Evolutionary conservation across 768 basidiomycete species (phyloP).

Genomic region (Boletus barrowsii): DNA sequence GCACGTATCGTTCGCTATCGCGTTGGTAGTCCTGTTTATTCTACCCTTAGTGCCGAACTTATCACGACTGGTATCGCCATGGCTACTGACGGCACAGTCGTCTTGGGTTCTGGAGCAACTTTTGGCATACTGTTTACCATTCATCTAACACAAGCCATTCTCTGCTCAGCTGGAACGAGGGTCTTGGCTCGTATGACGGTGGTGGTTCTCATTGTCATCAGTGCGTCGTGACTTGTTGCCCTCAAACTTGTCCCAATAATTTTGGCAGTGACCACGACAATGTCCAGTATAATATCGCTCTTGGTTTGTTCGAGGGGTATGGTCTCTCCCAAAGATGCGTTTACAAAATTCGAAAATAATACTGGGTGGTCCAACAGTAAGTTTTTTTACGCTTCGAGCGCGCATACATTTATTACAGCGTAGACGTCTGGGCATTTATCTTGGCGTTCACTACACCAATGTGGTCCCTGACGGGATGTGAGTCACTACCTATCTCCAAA

Average conservation of each 20-base stretch:
- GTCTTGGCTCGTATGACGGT: slow-evolving; percentile 23
- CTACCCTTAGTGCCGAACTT: slow-evolving; percentile 11
- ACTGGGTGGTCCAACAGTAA: slow-evolving; percentile 22
- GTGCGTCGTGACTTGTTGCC: not conserved
- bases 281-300: slow-evolving; percentile 15
- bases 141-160: slow-evolving; percentile 16
- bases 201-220: slow-evolving; percentile 12
- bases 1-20: not conserved
- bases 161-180: slow-evolving; percentile 23
- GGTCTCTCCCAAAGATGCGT: slow-evolving; percentile 16
- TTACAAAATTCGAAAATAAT: slow-evolving; percentile 27
- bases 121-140: slow-evolving; percentile 21
- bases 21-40: not conserved
- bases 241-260: not conserved
- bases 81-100: slow-evolving; percentile 20
- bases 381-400: not conserved
- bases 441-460: slow-evolving; percentile 27
- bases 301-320: slow-evolving; percentile 16
- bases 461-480: slow-evolving; percentile 21
- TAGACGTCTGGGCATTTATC: slow-evolving; percentile 25
- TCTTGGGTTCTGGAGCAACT: slow-evolving; percentile 17
- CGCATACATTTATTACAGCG: not conserved
- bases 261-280: slow-evolving; percentile 9
- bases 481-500: not conserved
- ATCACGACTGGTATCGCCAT: slow-evolving; percentile 23